Evolutionary conservation across 2,329 filamentous ascomycete genomes (phyloP).

Genomic region (Cytospora paraplurivora): DNA sequence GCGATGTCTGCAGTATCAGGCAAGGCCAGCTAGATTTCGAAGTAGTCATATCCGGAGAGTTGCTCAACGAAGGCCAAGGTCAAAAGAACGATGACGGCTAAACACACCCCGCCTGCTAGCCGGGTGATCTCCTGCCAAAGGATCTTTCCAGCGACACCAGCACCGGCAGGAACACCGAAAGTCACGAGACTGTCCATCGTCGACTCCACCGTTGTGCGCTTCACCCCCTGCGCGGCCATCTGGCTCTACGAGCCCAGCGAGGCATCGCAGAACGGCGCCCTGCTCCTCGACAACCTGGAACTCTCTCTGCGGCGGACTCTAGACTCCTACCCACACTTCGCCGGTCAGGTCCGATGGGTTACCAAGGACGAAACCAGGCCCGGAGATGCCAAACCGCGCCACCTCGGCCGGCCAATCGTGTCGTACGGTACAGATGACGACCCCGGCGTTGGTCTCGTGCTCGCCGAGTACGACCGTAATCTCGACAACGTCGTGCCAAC

Average conservation of each 20-base stretch:
- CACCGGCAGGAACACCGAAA: constrained; percentile 3
- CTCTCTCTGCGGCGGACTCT: constrained; percentile 40
- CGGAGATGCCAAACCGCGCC: constrained; percentile 31
- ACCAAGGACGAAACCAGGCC: constrained; percentile 31
- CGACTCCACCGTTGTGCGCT: constrained; percentile 47
- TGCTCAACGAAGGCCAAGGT: not conserved
- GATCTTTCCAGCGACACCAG: constrained; percentile 16
- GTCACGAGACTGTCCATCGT: constrained; percentile 42
- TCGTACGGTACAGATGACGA: constrained; percentile 42
- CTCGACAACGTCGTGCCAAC: constrained; percentile 39
- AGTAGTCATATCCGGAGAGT: not conserved
- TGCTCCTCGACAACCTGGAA: constrained; percentile 23
- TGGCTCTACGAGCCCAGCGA: constrained; percentile 46
- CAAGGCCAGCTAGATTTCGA: not conserved
- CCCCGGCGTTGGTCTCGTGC: constrained; percentile 45
- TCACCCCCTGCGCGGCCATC: constrained; percentile 43
- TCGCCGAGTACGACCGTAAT: constrained; percentile 34
- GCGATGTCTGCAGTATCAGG: not conserved
- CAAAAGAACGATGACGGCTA: not conserved
- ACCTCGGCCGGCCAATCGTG: constrained; percentile 41
- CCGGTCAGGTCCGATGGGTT: constrained; percentile 45
- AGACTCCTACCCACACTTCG: constrained; percentile 45
- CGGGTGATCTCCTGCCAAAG: constrained; percentile 13
- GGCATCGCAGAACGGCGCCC: not conserved
- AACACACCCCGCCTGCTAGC: not conserved